Percentiles rank a stretch among this genome's conserved stretches.
Conservation (phyloP, 208 protist species). For the Acanthamoeba sp. region DNA sequence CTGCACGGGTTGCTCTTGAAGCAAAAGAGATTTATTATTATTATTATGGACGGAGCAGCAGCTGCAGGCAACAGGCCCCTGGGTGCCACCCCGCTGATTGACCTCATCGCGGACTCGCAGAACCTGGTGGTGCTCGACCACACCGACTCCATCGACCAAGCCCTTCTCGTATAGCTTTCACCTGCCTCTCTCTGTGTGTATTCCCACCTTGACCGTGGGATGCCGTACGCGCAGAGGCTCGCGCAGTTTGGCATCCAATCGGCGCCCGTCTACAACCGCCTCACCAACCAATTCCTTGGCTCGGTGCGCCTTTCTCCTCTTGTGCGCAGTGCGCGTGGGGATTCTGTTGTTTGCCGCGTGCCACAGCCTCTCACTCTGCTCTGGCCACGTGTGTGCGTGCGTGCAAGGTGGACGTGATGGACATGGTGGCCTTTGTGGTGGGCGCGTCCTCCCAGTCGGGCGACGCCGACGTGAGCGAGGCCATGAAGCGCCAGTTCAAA, state of each 20-base stretch:
- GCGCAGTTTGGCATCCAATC: slow-evolving; percentile 42
- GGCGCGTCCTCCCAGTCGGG: not conserved
- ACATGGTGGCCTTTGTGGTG: slow-evolving; percentile 50
- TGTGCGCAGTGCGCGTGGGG: not conserved
- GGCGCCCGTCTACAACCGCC: slow-evolving; percentile 8
- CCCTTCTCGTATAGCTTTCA: not conserved
- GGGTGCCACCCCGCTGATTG: not conserved
- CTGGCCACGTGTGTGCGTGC: not conserved
- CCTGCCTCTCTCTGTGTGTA: not conserved
- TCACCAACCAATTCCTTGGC: slow-evolving; percentile 28
- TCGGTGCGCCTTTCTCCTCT: not conserved
- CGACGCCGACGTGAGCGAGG: not conserved
- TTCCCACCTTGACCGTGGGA: not conserved
- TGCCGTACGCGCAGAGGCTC: not conserved
- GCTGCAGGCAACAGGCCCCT: not conserved
- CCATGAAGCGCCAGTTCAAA: not conserved
- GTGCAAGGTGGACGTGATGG: slow-evolving; percentile 39
- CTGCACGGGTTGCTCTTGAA: too few relatives aligned
- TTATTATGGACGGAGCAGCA: too few relatives aligned
- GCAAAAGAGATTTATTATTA: too few relatives aligned
- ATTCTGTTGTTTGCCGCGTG: not conserved
- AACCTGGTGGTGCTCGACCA: slow-evolving; percentile 33
- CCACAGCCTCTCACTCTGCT: not conserved
- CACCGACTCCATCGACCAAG: slow-evolving; percentile 4
- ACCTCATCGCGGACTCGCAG: not conserved